Percentiles rank a stretch among this genome's conserved stretches.
Conservation (phyloP, 78 protist genomes). For the Diacronema lutheri region DNA sequence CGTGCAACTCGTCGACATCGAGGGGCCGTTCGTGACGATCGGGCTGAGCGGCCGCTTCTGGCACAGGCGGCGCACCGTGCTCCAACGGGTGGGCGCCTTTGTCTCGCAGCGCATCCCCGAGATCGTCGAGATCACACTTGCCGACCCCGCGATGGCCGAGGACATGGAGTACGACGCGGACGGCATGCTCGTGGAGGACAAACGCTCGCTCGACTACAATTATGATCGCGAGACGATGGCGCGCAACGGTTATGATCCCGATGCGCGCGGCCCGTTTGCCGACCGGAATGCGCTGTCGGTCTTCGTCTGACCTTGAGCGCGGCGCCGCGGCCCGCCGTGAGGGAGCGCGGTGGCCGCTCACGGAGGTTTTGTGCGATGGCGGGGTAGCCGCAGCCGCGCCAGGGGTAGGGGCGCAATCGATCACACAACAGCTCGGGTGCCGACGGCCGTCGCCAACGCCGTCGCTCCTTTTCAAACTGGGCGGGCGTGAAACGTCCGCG, state of each 20-base stretch:
- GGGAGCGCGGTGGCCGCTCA: too few species aligned
- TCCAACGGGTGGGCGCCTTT: background rate
- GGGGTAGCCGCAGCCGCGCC: too few species aligned
- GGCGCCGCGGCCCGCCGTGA: too few species aligned
- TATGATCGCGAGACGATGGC: background rate
- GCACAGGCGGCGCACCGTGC: background rate
- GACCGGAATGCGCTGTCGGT: background rate
- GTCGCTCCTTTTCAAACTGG: too few species aligned
- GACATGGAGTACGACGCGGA: background rate
- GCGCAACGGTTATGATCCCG: background rate
- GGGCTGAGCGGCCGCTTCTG: background rate
- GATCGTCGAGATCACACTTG: background rate
- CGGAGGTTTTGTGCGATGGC: too few species aligned
- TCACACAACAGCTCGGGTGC: too few species aligned
- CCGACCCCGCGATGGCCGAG: background rate
- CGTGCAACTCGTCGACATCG: background rate
- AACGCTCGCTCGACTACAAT: background rate
- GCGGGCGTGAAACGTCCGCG: too few species aligned
- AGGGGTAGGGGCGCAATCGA: too few species aligned
- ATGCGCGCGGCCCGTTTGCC: background rate
- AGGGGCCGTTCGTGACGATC: background rate
- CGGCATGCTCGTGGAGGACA: background rate
- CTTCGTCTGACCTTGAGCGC: too few species aligned
- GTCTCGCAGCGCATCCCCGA: background rate
- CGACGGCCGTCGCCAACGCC: too few species aligned